phyloP scores from a whole-genome alignment of 257 asterid genomes.

The Eucommia ulmoides region DNA sequence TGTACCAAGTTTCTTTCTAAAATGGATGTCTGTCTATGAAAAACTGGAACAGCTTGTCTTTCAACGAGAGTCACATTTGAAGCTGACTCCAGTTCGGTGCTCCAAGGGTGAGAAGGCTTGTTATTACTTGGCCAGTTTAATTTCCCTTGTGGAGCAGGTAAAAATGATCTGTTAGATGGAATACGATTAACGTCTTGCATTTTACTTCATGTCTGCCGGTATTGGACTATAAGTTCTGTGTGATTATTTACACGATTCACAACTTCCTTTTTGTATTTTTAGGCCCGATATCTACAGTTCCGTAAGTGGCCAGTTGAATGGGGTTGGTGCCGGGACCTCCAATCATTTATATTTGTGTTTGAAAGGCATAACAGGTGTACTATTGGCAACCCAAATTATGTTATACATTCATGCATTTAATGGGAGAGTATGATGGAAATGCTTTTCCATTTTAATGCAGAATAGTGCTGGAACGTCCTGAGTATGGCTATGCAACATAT shows the following conservation, averaged over 20 bases:
- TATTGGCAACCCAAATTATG: conserved; percentile 2
- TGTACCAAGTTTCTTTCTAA: too few relatives aligned
- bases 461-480: conserved; percentile 98
- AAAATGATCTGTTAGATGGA: conserved; percentile 1
- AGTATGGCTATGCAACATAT: conserved; percentile 92
- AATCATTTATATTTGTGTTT: conserved; percentile 85
- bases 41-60: conserved; percentile 48
- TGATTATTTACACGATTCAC: neutral
- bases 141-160: conserved; percentile 96
- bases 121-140: conserved; percentile 78
- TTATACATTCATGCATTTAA: conserved; percentile 2
- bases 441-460: conserved; percentile 26
- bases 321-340: conserved; percentile 99
- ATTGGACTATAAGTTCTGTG: neutral
- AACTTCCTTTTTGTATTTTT: conserved; percentile 6
- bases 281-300: conserved; percentile 67
- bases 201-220: neutral
- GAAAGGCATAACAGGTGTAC: conserved; percentile 77
- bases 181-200: neutral
- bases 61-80: conserved; percentile 48
- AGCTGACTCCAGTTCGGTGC: conserved; percentile 31
- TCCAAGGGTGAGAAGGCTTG: conserved; percentile 50
- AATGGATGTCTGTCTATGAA: too few relatives aligned
- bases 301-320: conserved; percentile 94
- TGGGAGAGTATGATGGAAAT: conserved; percentile 1